Percentiles rank a stretch among this genome's conserved stretches.
Evolutionary conservation across 2,329 filamentous ascomycete genomes (phyloP).

Genomic region (Colletotrichum tamarilloi): DNA sequence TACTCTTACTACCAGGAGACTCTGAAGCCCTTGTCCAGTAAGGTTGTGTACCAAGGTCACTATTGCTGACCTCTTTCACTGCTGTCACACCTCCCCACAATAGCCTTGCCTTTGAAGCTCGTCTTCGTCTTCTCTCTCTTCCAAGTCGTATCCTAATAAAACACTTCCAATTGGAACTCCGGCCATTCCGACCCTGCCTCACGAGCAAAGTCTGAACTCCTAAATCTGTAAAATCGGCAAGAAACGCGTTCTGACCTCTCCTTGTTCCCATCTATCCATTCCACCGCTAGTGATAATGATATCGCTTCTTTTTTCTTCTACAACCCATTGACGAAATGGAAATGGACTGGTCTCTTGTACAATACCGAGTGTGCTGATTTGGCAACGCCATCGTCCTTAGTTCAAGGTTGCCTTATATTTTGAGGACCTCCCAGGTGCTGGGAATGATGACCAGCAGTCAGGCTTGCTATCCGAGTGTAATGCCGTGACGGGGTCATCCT

Average conservation of each 20-base stretch:
- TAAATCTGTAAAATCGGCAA: not conserved
- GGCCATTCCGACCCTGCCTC: slow-evolving; percentile 19
- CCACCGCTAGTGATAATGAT: not conserved
- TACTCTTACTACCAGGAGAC: slow-evolving; percentile 14
- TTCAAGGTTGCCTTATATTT: not conserved
- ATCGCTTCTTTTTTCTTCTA: not conserved
- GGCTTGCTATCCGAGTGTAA: not conserved
- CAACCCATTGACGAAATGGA: not conserved
- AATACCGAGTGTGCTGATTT: not conserved
- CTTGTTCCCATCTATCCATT: not conserved
- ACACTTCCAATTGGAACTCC: slow-evolving; percentile 13
- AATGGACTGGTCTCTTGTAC: not conserved
- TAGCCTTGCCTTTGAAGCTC: not conserved
- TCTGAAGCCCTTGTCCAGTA: not conserved
- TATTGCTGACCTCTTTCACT: not conserved
- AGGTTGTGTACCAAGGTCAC: not conserved
- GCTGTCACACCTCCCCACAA: not conserved
- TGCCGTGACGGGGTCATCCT: not conserved
- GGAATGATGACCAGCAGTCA: not conserved
- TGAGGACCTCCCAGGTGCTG: not conserved
- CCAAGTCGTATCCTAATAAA: slow-evolving; percentile 1
- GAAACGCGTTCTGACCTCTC: not conserved
- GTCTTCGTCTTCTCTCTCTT: not conserved
- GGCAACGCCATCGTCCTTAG: not conserved
- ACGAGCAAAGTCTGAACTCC: slow-evolving; percentile 29